Conservation (phyloP, 768 basidiomycete genomes). For the Tricholoma sp. region DNA sequence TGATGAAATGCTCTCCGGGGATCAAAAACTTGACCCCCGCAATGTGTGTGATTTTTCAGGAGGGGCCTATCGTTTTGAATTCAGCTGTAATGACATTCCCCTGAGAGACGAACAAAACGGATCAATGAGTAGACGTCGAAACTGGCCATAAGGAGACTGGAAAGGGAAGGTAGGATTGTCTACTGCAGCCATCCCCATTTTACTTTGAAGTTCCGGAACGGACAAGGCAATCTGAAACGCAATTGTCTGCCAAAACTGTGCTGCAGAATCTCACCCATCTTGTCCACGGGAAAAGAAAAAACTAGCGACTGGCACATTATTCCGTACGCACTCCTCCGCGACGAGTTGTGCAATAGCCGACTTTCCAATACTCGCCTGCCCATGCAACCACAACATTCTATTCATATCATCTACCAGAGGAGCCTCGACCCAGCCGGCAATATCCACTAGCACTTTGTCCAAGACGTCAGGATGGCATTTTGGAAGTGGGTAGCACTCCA, state of each 20-base stretch:
- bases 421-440: slow-evolving; percentile 5
- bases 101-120: neutral
- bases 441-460: neutral
- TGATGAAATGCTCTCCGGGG: too few relatives aligned
- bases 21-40: too few relatives aligned
- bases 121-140: slow-evolving; percentile 10
- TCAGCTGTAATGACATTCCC: too few relatives aligned
- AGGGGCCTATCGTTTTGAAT: too few relatives aligned
- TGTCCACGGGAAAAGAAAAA: slow-evolving; percentile 29
- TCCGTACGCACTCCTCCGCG: slow-evolving; percentile 11
- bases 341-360: slow-evolving; percentile 17
- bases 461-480: slow-evolving; percentile 15
- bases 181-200: neutral
- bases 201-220: neutral
- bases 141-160: slow-evolving; percentile 5
- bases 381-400: slow-evolving; percentile 13
- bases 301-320: slow-evolving; percentile 18
- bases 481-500: neutral
- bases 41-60: too few relatives aligned
- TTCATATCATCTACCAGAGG: neutral
- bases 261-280: slow-evolving; percentile 14
- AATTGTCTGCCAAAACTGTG: slow-evolving; percentile 21
- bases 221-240: slow-evolving; percentile 16
- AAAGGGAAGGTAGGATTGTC: slow-evolving; percentile 6
- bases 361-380: slow-evolving; percentile 16